A percentile compares a stretch with the other conserved stretches of the same genome.
These are phyloP conservation scores for Hyphopichia khmerensis DNA, from an alignment of 1,139 yeast species.

Conservation along the genomic window DNA sequence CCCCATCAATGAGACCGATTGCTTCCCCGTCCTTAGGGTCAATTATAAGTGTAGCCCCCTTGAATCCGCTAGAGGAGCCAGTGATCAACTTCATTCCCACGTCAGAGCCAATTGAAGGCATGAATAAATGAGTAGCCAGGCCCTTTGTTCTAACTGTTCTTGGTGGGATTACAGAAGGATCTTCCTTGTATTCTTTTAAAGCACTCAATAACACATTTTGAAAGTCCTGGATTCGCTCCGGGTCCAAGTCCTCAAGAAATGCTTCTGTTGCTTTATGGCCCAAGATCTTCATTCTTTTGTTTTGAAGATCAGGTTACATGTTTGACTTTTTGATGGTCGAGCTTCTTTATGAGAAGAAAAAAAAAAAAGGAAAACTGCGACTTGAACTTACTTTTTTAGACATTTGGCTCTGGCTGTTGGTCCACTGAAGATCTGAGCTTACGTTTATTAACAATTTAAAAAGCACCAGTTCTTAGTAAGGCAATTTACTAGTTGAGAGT, in stretches of 20 bases:
- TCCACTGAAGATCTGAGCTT: too few relatives aligned
- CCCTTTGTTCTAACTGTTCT: conserved; percentile 30
- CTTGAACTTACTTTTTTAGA: too few relatives aligned
- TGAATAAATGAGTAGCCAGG: conserved; percentile 50
- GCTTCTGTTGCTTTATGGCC: background rate
- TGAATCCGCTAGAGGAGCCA: conserved; percentile 53
- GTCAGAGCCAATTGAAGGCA: conserved; percentile 60
- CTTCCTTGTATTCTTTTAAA: conserved; percentile 16
- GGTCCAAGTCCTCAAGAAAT: too few relatives aligned
- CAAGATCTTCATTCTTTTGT: background rate
- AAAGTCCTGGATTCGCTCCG: conserved; percentile 8
- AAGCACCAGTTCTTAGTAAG: too few relatives aligned
- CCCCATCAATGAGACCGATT: conserved; percentile 56
- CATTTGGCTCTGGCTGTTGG: too few relatives aligned
- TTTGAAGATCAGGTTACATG: background rate
- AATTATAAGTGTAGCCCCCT: conserved; percentile 42
- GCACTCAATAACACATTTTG: conserved; percentile 29
- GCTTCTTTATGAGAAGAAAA: too few relatives aligned
- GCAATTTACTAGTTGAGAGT: too few relatives aligned
- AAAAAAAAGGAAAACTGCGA: too few relatives aligned
- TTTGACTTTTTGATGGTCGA: too few relatives aligned
- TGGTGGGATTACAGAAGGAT: conserved; percentile 36
- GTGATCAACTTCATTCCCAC: conserved; percentile 48
- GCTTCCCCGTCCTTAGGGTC: conserved; percentile 53
- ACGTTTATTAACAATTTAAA: too few relatives aligned